phyloP scores from a whole-genome alignment of 2,329 filamentous ascomycete genomes.

The Pyricularia pennisetigena region DNA sequence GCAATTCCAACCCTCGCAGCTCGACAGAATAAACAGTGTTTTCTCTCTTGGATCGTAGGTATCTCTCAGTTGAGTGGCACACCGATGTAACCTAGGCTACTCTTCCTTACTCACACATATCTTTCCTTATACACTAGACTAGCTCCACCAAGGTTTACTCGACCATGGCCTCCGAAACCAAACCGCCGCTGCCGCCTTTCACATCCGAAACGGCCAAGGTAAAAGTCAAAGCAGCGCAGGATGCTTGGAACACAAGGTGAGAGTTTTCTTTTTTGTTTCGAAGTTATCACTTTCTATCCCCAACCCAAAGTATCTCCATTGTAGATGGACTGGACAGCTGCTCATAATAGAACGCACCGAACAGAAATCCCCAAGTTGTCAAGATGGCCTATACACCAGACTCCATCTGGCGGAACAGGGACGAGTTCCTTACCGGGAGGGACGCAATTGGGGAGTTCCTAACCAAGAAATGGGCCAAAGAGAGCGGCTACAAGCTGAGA shows the following conservation, averaged over 20 bases:
- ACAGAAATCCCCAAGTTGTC: slow-evolving; percentile 53
- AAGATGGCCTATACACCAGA: slow-evolving; percentile 66
- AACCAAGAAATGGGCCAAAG: slow-evolving; percentile 62
- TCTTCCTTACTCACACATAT: background rate
- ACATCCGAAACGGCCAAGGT: slow-evolving; percentile 57
- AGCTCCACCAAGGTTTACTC: background rate
- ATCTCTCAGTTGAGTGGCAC: background rate
- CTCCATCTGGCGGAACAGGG: slow-evolving; percentile 73
- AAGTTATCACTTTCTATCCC: background rate
- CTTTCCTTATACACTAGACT: background rate
- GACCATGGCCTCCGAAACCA: slow-evolving; percentile 15
- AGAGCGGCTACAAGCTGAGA: slow-evolving; percentile 62
- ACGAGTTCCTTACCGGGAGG: slow-evolving; percentile 58
- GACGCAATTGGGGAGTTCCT: slow-evolving; percentile 60
- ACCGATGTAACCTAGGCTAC: background rate
- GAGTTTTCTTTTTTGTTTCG: background rate
- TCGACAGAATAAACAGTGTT: background rate
- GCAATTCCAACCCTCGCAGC: background rate
- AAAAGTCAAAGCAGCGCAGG: slow-evolving; percentile 79
- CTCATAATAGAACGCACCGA: background rate
- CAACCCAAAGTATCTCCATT: background rate
- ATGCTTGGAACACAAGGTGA: slow-evolving; percentile 71
- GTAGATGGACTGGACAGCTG: too few relatives aligned
- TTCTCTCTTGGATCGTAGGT: background rate
- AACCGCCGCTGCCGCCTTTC: slow-evolving; percentile 58